phyloP scores from a whole-genome alignment of 2,329 filamentous ascomycete genomes.

The Metarhizium brunneum region DNA sequence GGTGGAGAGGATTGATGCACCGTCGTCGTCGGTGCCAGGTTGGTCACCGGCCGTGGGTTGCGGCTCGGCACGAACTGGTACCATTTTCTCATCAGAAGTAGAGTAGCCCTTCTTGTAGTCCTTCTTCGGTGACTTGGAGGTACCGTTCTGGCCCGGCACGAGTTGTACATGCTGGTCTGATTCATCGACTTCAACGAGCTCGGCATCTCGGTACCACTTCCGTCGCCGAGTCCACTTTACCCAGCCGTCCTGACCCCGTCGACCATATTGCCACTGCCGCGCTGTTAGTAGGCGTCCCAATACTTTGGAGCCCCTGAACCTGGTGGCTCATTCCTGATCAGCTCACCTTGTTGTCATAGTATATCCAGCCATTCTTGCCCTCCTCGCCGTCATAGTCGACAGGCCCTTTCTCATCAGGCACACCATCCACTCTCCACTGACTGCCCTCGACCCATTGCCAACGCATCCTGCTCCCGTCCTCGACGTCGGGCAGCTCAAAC shows the following conservation, averaged over 20 bases:
- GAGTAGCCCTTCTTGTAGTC: constrained; percentile 21
- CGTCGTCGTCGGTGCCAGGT: constrained; percentile 24
- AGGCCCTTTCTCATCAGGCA: constrained; percentile 36
- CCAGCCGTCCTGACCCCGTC: constrained; percentile 82
- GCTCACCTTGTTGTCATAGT: constrained; percentile 89
- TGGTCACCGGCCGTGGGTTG: constrained; percentile 12
- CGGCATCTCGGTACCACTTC: constrained; percentile 95
- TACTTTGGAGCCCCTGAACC: no score
- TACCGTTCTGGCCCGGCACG: constrained; percentile 29
- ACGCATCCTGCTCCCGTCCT: constrained; percentile 46
- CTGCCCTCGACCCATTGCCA: constrained; percentile 77
- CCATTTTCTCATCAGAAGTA: constrained; percentile 28
- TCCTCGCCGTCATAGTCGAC: constrained; percentile 48
- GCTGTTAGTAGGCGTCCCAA: constrained; percentile 1
- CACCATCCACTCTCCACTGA: constrained; percentile 79
- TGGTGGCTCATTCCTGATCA: no score
- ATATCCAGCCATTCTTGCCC: constrained; percentile 79
- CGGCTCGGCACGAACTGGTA: constrained; percentile 16
- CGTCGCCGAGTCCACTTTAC: constrained; percentile 83
- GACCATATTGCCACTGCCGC: constrained; percentile 75
- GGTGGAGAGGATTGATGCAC: constrained; percentile 36
- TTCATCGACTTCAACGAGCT: constrained; percentile 67
- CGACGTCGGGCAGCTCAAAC: constrained; percentile 53
- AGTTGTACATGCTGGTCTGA: constrained; percentile 6
- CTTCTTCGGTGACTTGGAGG: constrained; percentile 11